Percentiles rank a stretch among this genome's conserved stretches.
phyloP scores from a whole-genome alignment of 805 yeast species.

The Yamadazyma laniorum region DNA sequence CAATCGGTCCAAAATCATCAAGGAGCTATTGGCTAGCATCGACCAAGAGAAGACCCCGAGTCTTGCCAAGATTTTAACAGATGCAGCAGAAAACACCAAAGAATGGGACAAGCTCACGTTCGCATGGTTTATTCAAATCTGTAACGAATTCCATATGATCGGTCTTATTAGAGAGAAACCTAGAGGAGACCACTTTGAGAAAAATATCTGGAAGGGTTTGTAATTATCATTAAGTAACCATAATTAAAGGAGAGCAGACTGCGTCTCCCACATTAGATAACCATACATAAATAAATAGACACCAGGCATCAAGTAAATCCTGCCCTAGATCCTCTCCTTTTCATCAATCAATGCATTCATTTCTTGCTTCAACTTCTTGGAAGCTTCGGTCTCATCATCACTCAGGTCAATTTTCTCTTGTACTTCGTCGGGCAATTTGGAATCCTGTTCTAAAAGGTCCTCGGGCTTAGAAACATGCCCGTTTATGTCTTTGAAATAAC shows the following conservation, averaged over 20 bases:
- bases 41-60: background rate
- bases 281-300: too few relatives aligned
- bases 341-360: conserved; percentile 4
- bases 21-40: conserved; percentile 14
- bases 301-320: too few relatives aligned
- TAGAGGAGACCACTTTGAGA: conserved; percentile 66
- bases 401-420: conserved; percentile 6
- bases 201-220: conserved; percentile 69
- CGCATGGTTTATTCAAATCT: conserved; percentile 72
- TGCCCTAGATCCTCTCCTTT: background rate
- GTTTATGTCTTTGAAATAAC: conserved; percentile 3
- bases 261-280: too few relatives aligned
- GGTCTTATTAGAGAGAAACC: conserved; percentile 68
- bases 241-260: too few relatives aligned
- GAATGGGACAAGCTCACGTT: conserved; percentile 64
- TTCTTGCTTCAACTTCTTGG: conserved; percentile 2
- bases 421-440: conserved; percentile 9
- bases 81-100: conserved; percentile 26
- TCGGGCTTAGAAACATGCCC: background rate
- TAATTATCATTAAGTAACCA: conserved; percentile 3
- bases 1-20: conserved; percentile 21
- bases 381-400: conserved; percentile 4
- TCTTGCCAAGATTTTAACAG: conserved; percentile 16
- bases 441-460: background rate
- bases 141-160: conserved; percentile 65